These are phyloP conservation scores for Coniophora puteana DNA, from an alignment of 1,284 basidiomycete species.

Conservation along the genomic window DNA sequence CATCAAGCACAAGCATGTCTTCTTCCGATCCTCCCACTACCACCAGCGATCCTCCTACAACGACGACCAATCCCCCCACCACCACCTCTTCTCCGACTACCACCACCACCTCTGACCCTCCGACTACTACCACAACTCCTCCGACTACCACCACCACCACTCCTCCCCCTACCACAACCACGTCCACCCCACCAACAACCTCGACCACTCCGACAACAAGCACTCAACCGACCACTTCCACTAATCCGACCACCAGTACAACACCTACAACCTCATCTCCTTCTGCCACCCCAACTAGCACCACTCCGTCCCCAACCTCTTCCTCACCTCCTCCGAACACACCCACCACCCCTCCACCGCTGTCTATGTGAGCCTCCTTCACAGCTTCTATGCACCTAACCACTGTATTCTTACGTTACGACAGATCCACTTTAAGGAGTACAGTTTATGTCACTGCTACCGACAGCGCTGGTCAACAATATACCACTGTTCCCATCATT, in stretches of 20 bases:
- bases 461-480: constrained; percentile 46
- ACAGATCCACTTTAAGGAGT: constrained; percentile 53
- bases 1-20: constrained; percentile 7
- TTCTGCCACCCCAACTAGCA: constrained; percentile 11
- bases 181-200: constrained; percentile 9
- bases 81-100: constrained; percentile 1
- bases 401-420: constrained; percentile 6
- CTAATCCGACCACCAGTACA: constrained; percentile 10
- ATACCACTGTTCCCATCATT: constrained; percentile 47
- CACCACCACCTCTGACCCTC: constrained; percentile 3
- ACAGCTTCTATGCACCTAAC: constrained; percentile 16
- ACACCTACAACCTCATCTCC: constrained; percentile 9
- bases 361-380: constrained; percentile 13
- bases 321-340: constrained; percentile 13
- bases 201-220: constrained; percentile 4
- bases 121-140: neutral
- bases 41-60: neutral
- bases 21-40: constrained; percentile 8
- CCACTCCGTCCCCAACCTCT: constrained; percentile 11
- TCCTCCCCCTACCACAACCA: constrained; percentile 1
- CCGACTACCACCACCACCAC: constrained; percentile 7
- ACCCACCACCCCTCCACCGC: constrained; percentile 18
- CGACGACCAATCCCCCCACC: constrained; percentile 1
- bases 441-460: constrained; percentile 57
- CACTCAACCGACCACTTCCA: constrained; percentile 4